A percentile compares a stretch with the other conserved stretches of the same genome.
phyloP scores from a whole-genome alignment of 345 rosid genomes.

The Eucalyptus curtisii region DNA sequence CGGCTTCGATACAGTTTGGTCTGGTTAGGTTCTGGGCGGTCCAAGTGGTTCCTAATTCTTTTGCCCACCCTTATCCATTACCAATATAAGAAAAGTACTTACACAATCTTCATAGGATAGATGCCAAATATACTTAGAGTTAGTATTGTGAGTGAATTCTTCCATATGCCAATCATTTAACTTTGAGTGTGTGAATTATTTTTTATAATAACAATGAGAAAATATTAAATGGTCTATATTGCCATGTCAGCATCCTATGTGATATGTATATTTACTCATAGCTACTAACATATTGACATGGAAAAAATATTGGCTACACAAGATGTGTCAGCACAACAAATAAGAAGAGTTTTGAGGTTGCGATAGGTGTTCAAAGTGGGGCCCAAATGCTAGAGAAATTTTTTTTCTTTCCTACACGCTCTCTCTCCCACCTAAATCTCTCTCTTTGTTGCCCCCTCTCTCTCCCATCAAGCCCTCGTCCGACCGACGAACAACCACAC shows the following conservation, averaged over 20 bases:
- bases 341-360: accelerated
- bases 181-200: background rate
- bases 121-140: background rate
- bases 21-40: accelerated
- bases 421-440: accelerated
- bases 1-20: accelerated
- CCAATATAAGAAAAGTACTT: background rate
- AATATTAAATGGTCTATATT: accelerated
- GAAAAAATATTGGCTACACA: too few relatives aligned
- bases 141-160: background rate
- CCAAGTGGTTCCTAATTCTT: accelerated
- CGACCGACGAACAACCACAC: too few relatives aligned
- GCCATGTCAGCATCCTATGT: accelerated
- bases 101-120: background rate
- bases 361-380: accelerated
- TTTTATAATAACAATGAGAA: accelerated
- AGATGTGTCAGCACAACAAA: too few relatives aligned
- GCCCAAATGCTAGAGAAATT: too few relatives aligned
- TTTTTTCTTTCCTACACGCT: accelerated
- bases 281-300: too few relatives aligned
- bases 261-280: too few relatives aligned
- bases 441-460: too few relatives aligned
- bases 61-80: too few relatives aligned
- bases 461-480: too few relatives aligned
- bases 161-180: background rate